Conservation (phyloP, 768 basidiomycete genomes). For the Lactifluus piperatus region DNA sequence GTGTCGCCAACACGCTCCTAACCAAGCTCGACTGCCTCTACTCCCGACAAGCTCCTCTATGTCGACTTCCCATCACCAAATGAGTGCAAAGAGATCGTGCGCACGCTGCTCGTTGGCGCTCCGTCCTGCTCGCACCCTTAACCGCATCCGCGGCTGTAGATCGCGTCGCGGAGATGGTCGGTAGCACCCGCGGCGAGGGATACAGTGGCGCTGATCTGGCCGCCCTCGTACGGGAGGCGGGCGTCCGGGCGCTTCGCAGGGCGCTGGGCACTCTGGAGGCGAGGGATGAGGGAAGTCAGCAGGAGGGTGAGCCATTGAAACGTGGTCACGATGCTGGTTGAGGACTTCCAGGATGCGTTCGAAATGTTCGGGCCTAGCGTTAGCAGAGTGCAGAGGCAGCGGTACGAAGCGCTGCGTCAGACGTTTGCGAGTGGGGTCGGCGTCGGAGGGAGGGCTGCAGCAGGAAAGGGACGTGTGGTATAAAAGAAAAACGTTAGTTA, state of each 20-base stretch:
- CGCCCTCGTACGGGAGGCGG: no score
- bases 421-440: constrained; percentile 80
- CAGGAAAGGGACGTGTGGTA: constrained; percentile 9
- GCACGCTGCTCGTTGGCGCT: no score
- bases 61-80: no score
- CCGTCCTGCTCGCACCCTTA: no score
- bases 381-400: constrained; percentile 63
- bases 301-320: constrained; percentile 18
- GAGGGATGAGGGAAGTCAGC: neutral
- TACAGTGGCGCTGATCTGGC: no score
- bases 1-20: constrained; percentile 91
- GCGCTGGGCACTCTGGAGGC: no score
- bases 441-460: constrained; percentile 42
- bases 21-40: no score
- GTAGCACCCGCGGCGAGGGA: no score
- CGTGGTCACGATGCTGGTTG: constrained; percentile 40
- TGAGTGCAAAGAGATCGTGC: no score
- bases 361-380: constrained; percentile 87
- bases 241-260: no score
- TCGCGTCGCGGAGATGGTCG: no score
- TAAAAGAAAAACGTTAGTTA: neutral
- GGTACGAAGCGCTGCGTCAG: constrained; percentile 71
- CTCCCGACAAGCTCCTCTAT: constrained; percentile 66
- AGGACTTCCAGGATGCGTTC: constrained; percentile 68
- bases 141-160: no score